phyloP scores from a whole-genome alignment of 768 basidiomycete genomes.

The Russula sp. region DNA sequence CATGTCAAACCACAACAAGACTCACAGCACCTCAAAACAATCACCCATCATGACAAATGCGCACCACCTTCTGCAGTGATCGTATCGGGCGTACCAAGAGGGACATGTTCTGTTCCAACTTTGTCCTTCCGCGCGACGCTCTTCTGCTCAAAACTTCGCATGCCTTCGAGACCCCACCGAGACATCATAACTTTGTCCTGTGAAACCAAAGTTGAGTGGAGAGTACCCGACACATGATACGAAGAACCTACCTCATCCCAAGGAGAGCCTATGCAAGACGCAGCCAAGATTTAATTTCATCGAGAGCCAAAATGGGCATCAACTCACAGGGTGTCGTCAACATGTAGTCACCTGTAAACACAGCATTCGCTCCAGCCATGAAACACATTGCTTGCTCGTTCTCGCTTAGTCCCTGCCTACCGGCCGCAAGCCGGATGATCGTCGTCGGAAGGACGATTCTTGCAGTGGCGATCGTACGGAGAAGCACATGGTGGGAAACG shows the following conservation, averaged over 20 bases:
- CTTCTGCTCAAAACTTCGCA: constrained; percentile 82
- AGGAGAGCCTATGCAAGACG: constrained; percentile 59
- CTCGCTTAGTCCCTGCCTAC: constrained; percentile 84
- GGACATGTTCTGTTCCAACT: constrained; percentile 23
- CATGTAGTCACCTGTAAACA: constrained; percentile 99
- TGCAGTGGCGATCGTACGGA: constrained; percentile 94
- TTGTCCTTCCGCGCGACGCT: constrained; percentile 57
- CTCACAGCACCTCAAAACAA: constrained; percentile 6
- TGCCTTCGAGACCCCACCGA: constrained; percentile 89
- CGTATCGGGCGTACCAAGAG: background rate
- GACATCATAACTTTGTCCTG: constrained; percentile 92
- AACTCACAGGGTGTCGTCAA: constrained; percentile 90
- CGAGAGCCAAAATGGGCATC: constrained; percentile 6
- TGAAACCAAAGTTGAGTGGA: constrained; percentile 6
- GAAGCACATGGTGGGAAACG: constrained; percentile 75
- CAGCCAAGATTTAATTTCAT: constrained; percentile 15
- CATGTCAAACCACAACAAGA: background rate
- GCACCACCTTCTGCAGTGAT: background rate
- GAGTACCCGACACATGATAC: background rate
- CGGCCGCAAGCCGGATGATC: constrained; percentile 94
- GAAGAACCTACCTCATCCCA: constrained; percentile 76
- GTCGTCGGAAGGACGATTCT: constrained; percentile 88
- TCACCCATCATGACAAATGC: constrained; percentile 1
- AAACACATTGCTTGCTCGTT: constrained; percentile 97
- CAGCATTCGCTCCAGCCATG: constrained; percentile 97